These are phyloP conservation scores for Podospora anserina DNA, from an alignment of 495 filamentous ascomycete genomes.

Conservation along the genomic window DNA sequence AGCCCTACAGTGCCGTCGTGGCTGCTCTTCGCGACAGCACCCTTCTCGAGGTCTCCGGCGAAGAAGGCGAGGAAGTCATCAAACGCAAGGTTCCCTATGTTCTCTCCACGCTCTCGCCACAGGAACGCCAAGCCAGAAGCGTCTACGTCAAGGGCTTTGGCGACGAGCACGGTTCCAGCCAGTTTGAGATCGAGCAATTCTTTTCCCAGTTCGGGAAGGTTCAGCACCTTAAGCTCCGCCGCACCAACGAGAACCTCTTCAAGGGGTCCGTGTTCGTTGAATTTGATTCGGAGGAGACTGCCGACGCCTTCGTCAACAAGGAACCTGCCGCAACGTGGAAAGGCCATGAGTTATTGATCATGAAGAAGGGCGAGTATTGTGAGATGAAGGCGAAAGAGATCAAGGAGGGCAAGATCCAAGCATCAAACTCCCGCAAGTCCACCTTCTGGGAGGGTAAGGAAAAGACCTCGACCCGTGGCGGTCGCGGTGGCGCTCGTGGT, in stretches of 20 bases:
- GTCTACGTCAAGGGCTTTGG: slow-evolving; percentile 82
- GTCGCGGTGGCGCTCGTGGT: slow-evolving; percentile 36
- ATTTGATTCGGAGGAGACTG: slow-evolving; percentile 70
- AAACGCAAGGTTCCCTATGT: slow-evolving; percentile 70
- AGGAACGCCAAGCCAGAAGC: slow-evolving; percentile 35
- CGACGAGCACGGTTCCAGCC: slow-evolving; percentile 68
- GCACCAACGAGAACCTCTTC: slow-evolving; percentile 63
- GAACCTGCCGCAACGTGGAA: slow-evolving; percentile 82
- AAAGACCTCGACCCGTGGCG: slow-evolving; percentile 32
- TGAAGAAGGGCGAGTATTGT: slow-evolving; percentile 83
- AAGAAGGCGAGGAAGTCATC: slow-evolving; percentile 60
- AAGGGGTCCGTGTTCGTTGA: slow-evolving; percentile 96
- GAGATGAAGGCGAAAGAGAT: slow-evolving; percentile 75
- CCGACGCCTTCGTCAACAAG: slow-evolving; percentile 70
- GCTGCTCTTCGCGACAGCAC: slow-evolving; percentile 73
- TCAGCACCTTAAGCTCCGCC: slow-evolving; percentile 83
- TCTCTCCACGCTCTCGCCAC: slow-evolving; percentile 25
- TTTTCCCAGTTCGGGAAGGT: slow-evolving; percentile 76
- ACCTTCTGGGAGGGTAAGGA: slow-evolving; percentile 39
- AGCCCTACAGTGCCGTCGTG: slow-evolving; percentile 75
- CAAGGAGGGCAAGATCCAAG: slow-evolving; percentile 63
- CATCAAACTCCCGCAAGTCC: slow-evolving; percentile 34
- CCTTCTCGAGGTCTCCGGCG: slow-evolving; percentile 58
- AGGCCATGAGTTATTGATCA: slow-evolving; percentile 66
- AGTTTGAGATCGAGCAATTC: slow-evolving; percentile 91